A percentile compares a stretch with the other conserved stretches of the same genome.
These are phyloP conservation scores for Fraxinus excelsior DNA, from an alignment of 257 asterid genomes.

Conservation along the genomic window DNA sequence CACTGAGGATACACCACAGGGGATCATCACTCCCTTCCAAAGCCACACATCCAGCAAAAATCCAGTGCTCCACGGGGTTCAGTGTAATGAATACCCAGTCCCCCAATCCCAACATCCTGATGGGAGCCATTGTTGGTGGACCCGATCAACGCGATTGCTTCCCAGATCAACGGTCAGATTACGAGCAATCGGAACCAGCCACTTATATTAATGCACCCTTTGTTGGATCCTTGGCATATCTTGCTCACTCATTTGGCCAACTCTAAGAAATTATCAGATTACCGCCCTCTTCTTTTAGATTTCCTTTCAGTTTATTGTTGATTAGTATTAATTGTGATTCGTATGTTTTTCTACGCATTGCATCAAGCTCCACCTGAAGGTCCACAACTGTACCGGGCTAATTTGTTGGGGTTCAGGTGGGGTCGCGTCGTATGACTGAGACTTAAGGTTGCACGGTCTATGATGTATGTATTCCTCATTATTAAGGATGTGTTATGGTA, in stretches of 20 bases:
- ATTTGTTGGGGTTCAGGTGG: neutral
- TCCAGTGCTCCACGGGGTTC: conserved; percentile 78
- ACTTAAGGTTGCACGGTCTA: conserved; percentile 14
- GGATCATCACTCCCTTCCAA: conserved; percentile 91
- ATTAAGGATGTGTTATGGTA: neutral
- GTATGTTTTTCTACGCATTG: too few relatives aligned
- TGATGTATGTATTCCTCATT: neutral
- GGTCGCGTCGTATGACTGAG: conserved; percentile 8
- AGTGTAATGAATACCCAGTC: conserved; percentile 52
- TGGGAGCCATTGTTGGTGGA: conserved; percentile 89
- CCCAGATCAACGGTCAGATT: conserved; percentile 83
- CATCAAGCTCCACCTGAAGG: too few relatives aligned
- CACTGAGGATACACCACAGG: conserved; percentile 85
- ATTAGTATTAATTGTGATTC: neutral
- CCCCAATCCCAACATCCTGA: conserved; percentile 75
- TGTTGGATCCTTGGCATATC: conserved; percentile 79
- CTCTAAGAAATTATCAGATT: conserved; percentile 35
- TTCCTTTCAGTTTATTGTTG: neutral
- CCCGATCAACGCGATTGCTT: conserved; percentile 81
- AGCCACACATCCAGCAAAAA: conserved; percentile 63
- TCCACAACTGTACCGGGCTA: neutral
- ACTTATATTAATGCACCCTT: conserved; percentile 95
- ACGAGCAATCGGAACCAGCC: conserved; percentile 95
- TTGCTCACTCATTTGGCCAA: conserved; percentile 96
- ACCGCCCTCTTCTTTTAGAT: neutral